Evolutionary conservation across 345 rosid genomes (phyloP), one percentile per base, ranked within the genome.

Genomic region (Noccaea bulbosa): DNA sequence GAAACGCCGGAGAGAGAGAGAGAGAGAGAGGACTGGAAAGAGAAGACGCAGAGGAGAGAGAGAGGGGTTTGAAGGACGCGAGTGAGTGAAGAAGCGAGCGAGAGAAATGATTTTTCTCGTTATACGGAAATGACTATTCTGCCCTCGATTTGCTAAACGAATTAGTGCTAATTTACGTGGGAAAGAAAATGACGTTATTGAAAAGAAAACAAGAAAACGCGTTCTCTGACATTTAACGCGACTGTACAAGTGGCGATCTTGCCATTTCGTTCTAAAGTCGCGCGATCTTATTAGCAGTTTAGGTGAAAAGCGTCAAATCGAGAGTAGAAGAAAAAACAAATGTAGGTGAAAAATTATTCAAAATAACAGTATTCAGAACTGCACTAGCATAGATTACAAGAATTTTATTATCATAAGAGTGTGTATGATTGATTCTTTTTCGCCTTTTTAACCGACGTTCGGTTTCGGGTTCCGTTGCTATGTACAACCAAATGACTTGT

Each of bases 61-160:
- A 61, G 37, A 51, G 55, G 24, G 24, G 30, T 50, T 22, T 11
- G 4, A 34, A 38, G 47, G 55, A 51, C 2, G 5, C 35, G 33
- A 65, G 71, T 40, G 71, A 72, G 59, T 72, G 71, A 57, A 44
- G 54, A 52, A 45, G 64, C 22, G 32, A 50, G 51, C 17, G 41
- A 11, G 30, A 46, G 4, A 14, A 3, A n/a, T 24, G 47, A 48
- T 33, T 56, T 56, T 14, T 54, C 8, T 16, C 44, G 9, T 0
- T 8, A 12, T 1, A 1, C 30, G 30, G 41, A 45, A 72, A 30
- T 65, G 33, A 72, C 77, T 0, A 56, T 38, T 56, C 27, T 56
- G 7, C 52, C 77, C 70, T 56, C 14, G 0, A 7, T 15, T 48
- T 48, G 58, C 0, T 38, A 15, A 70, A 70, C n/a, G 27, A 58